Conservation (phyloP, 2,329 filamentous ascomycete species). For the Phaeophleospora eucalypticola region DNA sequence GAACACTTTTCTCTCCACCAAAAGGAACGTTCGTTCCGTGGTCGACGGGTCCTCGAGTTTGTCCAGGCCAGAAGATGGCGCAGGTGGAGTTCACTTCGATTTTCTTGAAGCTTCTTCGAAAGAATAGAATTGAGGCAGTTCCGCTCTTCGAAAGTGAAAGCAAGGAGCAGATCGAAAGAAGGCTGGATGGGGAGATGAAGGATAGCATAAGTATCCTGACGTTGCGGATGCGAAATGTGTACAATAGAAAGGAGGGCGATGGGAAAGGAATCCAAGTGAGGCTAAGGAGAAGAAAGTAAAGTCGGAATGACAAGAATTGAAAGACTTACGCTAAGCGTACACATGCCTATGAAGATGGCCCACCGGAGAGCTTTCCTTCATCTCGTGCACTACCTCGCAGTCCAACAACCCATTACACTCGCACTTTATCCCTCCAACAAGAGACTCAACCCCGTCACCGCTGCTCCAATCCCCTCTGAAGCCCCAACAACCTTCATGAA, state of each 20-base stretch:
- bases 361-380: no score
- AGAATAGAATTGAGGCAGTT: conserved; percentile 22
- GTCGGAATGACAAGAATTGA: no score
- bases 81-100: conserved; percentile 53
- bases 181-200: conserved; percentile 22
- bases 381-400: no score
- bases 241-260: conserved; percentile 18
- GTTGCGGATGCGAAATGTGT: conserved; percentile 28
- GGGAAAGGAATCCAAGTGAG: conserved; percentile 13
- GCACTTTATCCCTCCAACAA: no score
- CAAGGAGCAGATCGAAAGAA: conserved; percentile 12
- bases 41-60: no score
- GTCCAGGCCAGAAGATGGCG: conserved; percentile 53
- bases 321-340: no score
- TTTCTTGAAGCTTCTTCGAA: conserved; percentile 37
- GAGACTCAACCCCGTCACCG: background rate
- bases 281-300: conserved; percentile 12
- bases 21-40: no score
- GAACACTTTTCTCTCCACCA: no score
- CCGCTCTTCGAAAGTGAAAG: conserved; percentile 15
- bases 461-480: background rate
- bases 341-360: no score
- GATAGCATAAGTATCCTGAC: conserved; percentile 25
- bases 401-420: no score
- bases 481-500: background rate